Base-by-base conservation (phyloP, 2,329 filamentous ascomycete species). In the Aspergillus sp. region DNA sequence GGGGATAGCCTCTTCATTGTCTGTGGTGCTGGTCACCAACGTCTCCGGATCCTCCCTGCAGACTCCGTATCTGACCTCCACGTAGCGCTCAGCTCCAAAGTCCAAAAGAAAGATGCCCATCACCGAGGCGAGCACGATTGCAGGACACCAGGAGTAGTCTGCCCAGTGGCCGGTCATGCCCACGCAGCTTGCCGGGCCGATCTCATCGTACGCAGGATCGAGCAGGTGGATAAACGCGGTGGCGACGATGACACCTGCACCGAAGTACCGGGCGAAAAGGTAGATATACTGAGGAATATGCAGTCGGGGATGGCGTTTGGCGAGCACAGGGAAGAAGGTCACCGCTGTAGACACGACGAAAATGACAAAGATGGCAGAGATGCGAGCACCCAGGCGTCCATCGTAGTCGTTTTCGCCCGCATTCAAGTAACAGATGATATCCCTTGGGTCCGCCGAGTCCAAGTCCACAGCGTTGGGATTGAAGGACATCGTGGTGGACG, bases 181-280 rank as follows among this genome's bases (percentile, higher is more conserved):
- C 0, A 61, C 59, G 12, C 59, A 61, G 44, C 47, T 56, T n/a
- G 55, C 47, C 3, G 59, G 59, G 15, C 59, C 59, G 21, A 61
- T 61, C 23, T 56, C 52, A 3, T 48, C 45, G 50, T 61, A 61
- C n/a, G 59, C 59, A 15, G 59, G 59, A 21, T 61, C 59, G 48
- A 61, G 59, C 0, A 61, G 59, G 17, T 61, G 59, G 52, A 61
- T 58, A 15, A 61, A 61, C 14, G 59, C 59, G 2, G 59, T 61
- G 19, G 59, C 59, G 24, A 61, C 43, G 19, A 61, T 61, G 24
- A 61, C 59, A 17, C 59, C 59, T 2, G 59, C 49, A 15, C 59
- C 59, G 27, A 61, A 61, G 52, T 61, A 61, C 2, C 59, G 59
- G 11, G 59, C 59, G 23, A 61, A 61, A 8, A 61, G 35, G 33